A percentile compares a stretch with the other conserved stretches of the same genome.
These are phyloP conservation scores for Metarhizium humberi DNA, from an alignment of 2,329 filamentous ascomycete genomes.

Conservation along the genomic window DNA sequence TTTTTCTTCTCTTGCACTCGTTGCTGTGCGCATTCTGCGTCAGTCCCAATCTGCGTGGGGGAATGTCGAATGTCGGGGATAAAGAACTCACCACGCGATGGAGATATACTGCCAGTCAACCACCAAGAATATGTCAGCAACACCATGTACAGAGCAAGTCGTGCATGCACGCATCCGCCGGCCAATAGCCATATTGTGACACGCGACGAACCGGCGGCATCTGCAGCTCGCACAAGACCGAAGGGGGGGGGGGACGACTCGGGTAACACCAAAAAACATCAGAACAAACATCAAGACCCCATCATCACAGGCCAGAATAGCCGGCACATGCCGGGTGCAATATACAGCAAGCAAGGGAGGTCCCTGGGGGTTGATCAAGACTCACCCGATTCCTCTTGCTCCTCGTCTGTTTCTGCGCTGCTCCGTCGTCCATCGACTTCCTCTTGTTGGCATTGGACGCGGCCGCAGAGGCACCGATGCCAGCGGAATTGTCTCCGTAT, in stretches of 20 bases:
- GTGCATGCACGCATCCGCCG: neutral
- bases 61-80: neutral
- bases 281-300: neutral
- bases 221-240: neutral
- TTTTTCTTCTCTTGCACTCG: slow-evolving; percentile 66
- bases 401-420: slow-evolving; percentile 43
- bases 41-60: neutral
- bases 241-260: neutral
- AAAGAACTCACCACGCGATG: slow-evolving; percentile 44
- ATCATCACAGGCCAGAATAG: neutral
- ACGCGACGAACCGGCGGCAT: neutral
- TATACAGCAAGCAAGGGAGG: neutral
- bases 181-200: neutral
- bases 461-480: neutral
- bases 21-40: slow-evolving; percentile 38
- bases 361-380: slow-evolving; percentile 9
- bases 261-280: neutral
- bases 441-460: slow-evolving; percentile 21
- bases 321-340: neutral
- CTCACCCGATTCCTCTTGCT: slow-evolving; percentile 52
- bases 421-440: slow-evolving; percentile 32
- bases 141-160: neutral
- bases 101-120: slow-evolving; percentile 41
- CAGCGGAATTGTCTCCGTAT: slow-evolving; percentile 42
- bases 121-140: slow-evolving; percentile 1